Evolutionary conservation across 306 rosid species (phyloP), one percentile per base, ranked within the genome.

Genomic region (Castanea mollissima): DNA sequence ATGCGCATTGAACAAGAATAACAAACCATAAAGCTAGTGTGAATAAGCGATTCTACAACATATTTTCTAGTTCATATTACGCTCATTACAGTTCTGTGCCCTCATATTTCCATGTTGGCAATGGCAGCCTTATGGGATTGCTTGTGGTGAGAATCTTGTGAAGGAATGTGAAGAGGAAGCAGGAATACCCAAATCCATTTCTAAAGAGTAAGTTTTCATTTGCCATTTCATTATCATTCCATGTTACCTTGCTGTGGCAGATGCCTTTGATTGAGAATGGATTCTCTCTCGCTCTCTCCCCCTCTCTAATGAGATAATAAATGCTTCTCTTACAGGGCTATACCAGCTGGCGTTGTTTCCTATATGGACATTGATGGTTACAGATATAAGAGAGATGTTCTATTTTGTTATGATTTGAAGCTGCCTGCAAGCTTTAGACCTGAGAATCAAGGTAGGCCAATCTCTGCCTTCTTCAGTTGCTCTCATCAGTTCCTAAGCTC

Each of bases 101-200:
- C 16, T 16, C 35, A 58, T 15, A 38, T 23, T 65, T 71, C 38
- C 55, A 72, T 84, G 31, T 58, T 79, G 68, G 31, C 74, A 15
- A 52, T 78, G 51, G 64, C 89, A 94, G 99, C 99, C 99, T 3
- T 91, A 92, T 23, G 97, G 97, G 32, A 85, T 91, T 57, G 81
- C 87, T 63, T 92, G 97, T 74, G 86, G 60, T 69, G 97, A 94
- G 82, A 94, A 94, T 86, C 54, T 94, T 31, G 80, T 90, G 75
- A 94, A 94, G 85, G 99, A 94, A 80, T 94, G 99, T 72, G 84
- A 90, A 81, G 99, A 94, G 89, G 99, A 92, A 90, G 99, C 99
- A 2, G 97, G 99, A 76, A 94, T 94, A 35, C 95, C 97, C 7
- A 86, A 90, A 64, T 87, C 95, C 83, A 74, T 92, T 77, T 89